Percentiles rank a stretch among this genome's conserved stretches.
Evolutionary conservation across 164 flowering plant species (phyloP).

Genomic region (grape (Vitis vinifera)): DNA sequence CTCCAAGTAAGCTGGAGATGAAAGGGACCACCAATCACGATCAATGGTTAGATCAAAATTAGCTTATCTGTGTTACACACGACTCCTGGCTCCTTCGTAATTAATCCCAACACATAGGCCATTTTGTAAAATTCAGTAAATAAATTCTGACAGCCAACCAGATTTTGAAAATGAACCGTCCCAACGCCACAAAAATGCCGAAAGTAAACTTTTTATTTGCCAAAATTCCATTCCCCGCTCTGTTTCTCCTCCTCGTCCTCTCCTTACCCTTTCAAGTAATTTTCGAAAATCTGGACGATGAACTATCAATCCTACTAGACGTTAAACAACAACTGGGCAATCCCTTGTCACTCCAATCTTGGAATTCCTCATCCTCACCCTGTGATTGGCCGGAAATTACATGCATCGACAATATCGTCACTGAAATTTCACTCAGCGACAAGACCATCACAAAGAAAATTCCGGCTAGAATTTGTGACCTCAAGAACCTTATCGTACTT

Average conservation of each 20-base stretch:
- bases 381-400: conserved; percentile 59
- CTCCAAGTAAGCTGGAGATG: too few species aligned
- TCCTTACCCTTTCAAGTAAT: conserved; percentile 31
- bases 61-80: too few species aligned
- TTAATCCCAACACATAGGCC: too few species aligned
- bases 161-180: background rate
- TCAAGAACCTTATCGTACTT: conserved; percentile 34
- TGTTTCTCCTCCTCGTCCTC: conserved; percentile 22
- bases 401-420: conserved; percentile 42
- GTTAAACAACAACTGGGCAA: conserved; percentile 40
- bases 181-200: conserved; percentile 16
- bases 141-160: too few species aligned
- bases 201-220: background rate
- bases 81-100: too few species aligned
- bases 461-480: conserved; percentile 54
- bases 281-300: conserved; percentile 28
- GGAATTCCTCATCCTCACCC: conserved; percentile 48
- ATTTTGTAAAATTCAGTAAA: too few species aligned
- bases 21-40: too few species aligned
- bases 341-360: conserved; percentile 35
- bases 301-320: conserved; percentile 37
- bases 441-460: conserved; percentile 28
- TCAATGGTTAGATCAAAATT: too few species aligned
- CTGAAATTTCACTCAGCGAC: conserved; percentile 26
- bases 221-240: background rate